These are phyloP conservation scores for Thermomyces lanuginosus DNA, from an alignment of 2,329 filamentous ascomycete species.

Conservation along the genomic window DNA sequence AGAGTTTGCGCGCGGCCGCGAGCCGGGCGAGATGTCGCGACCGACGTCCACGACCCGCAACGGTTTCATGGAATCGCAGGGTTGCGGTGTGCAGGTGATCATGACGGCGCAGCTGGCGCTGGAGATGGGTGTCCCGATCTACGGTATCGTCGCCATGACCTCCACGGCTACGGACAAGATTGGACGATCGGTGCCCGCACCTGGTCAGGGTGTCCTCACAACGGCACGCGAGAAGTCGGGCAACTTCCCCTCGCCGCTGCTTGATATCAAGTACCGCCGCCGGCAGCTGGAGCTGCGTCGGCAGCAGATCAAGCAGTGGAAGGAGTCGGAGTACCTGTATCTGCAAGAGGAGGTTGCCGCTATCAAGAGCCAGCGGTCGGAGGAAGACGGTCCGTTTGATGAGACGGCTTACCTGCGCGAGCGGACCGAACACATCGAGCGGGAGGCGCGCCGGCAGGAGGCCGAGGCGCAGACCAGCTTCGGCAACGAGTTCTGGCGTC, in stretches of 20 bases:
- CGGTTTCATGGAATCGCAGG: slow-evolving; percentile 99
- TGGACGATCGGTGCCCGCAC: slow-evolving; percentile 88
- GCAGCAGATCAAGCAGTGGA: slow-evolving; percentile 90
- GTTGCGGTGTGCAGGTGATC: slow-evolving; percentile 93
- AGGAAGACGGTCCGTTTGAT: slow-evolving; percentile 58
- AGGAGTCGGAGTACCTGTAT: slow-evolving; percentile 85
- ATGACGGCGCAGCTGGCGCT: slow-evolving; percentile 93
- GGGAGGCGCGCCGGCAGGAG: slow-evolving; percentile 73
- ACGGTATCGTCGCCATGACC: slow-evolving; percentile 83
- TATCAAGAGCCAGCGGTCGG: slow-evolving; percentile 60
- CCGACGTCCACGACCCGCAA: slow-evolving; percentile 92
- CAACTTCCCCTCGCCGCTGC: slow-evolving; percentile 85
- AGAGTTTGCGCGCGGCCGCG: slow-evolving; percentile 87
- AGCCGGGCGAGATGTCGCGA: slow-evolving; percentile 92
- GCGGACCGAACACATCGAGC: slow-evolving; percentile 71
- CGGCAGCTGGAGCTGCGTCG: slow-evolving; percentile 88
- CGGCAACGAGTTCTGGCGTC: slow-evolving; percentile 98
- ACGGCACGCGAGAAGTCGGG: slow-evolving; percentile 79
- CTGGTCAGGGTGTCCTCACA: slow-evolving; percentile 90
- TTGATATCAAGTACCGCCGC: slow-evolving; percentile 95
- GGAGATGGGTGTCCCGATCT: slow-evolving; percentile 97
- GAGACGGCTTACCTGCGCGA: slow-evolving; percentile 75
- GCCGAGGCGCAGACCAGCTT: slow-evolving; percentile 84
- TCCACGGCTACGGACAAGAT: slow-evolving; percentile 98
- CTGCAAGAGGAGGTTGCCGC: slow-evolving; percentile 83